Conservation (phyloP, 2,329 filamentous ascomycete species). For the Fusarium sp. region DNA sequence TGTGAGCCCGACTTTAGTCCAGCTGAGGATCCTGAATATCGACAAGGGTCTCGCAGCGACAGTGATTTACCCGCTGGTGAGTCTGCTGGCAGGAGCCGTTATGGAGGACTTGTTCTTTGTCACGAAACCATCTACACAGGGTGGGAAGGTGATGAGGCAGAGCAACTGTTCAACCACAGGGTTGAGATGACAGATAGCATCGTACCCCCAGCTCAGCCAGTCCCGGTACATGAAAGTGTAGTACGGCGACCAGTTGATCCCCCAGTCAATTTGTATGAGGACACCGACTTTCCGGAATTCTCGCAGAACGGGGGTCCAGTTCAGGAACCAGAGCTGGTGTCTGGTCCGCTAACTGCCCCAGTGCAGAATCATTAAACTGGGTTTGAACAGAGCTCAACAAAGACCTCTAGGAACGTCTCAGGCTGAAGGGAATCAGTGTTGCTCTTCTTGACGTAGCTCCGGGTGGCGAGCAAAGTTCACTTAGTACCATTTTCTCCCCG, state of each 20-base stretch:
- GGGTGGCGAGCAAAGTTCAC: fast-evolving
- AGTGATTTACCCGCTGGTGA: neutral
- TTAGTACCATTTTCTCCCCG: too few relatives aligned
- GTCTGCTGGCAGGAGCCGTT: neutral
- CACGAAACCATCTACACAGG: neutral
- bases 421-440: neutral
- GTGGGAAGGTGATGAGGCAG: neutral
- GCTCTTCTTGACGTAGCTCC: too few relatives aligned
- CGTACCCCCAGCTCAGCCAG: neutral
- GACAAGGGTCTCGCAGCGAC: neutral
- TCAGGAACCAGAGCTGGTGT: neutral
- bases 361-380: neutral
- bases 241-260: neutral
- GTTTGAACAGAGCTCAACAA: neutral
- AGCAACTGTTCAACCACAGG: neutral
- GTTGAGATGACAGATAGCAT: neutral
- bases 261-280: neutral
- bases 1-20: neutral
- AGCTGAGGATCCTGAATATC: neutral
- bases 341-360: too few relatives aligned
- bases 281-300: neutral
- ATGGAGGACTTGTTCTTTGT: neutral
- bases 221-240: neutral
- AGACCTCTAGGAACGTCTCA: neutral
- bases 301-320: neutral